Evolutionary conservation across 495 filamentous ascomycete genomes (phyloP).

Genomic region (Penicillium lividum): DNA sequence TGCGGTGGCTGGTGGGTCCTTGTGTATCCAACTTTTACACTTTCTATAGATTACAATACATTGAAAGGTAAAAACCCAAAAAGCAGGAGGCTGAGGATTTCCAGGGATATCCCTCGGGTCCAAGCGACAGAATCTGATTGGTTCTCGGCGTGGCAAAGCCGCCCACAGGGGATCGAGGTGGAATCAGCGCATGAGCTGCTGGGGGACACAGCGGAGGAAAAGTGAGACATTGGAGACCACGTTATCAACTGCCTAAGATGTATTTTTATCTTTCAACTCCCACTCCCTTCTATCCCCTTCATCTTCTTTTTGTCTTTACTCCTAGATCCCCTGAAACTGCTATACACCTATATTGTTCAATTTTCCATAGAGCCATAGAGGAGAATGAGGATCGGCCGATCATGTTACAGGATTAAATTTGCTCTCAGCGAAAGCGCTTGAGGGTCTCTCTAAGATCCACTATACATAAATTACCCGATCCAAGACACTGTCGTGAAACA

Average conservation of each 20-base stretch:
- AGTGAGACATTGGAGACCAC: constrained; percentile 6
- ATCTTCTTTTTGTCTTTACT: not conserved
- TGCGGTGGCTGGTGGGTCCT: constrained; percentile 2
- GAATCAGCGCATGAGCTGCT: constrained; percentile 20
- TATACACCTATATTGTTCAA: not conserved
- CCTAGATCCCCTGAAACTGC: not conserved
- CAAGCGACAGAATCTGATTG: not conserved
- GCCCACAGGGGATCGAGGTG: constrained; percentile 1
- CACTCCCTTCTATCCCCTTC: not conserved
- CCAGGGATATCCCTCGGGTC: not conserved
- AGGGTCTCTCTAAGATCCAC: not conserved
- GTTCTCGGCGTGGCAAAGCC: not conserved
- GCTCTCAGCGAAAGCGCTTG: not conserved
- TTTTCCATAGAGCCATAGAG: too few species aligned
- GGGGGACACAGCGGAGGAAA: constrained; percentile 8
- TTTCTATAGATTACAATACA: constrained; percentile 2
- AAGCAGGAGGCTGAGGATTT: constrained; percentile 17
- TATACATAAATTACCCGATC: not conserved
- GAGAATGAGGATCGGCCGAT: constrained; percentile 12
- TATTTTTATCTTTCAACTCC: not conserved
- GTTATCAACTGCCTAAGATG: not conserved
- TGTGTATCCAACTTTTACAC: constrained; percentile 2
- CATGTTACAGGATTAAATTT: constrained; percentile 12
- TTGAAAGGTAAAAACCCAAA: constrained; percentile 3
- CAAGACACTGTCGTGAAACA: not conserved